Evolutionary conservation across 2,329 filamentous ascomycete genomes (phyloP).

Genomic region (Passalora sequoiae): DNA sequence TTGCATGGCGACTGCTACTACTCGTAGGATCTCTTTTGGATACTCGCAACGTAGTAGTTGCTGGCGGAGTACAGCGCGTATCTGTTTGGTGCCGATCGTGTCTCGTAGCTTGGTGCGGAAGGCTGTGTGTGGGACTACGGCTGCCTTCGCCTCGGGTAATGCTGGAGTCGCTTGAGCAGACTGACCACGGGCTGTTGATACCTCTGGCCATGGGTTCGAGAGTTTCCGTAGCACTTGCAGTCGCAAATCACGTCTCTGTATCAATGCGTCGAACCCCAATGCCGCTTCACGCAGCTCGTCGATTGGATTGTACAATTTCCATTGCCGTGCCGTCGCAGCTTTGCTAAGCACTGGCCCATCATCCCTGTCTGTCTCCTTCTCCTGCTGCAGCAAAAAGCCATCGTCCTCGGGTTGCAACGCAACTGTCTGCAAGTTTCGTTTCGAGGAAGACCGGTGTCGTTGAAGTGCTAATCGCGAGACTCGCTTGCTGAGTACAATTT

Average conservation of each 20-base stretch:
- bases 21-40: constrained; percentile 28
- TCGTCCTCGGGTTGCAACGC: constrained; percentile 16
- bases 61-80: constrained; percentile 24
- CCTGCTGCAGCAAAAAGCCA: constrained; percentile 12
- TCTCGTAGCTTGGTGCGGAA: constrained; percentile 24
- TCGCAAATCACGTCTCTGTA: constrained; percentile 20
- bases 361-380: neutral
- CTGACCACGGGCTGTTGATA: constrained; percentile 5
- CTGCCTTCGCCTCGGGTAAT: constrained; percentile 18
- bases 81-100: constrained; percentile 17
- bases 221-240: constrained; percentile 21
- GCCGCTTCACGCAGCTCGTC: constrained; percentile 13
- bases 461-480: neutral
- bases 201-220: constrained; percentile 26
- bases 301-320: constrained; percentile 6
- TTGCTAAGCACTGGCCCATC: neutral
- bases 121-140: constrained; percentile 20
- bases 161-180: constrained; percentile 4
- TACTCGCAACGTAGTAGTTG: constrained; percentile 29
- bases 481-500: constrained; percentile 10
- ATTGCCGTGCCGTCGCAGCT: constrained; percentile 7
- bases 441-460: constrained; percentile 14
- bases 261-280: constrained; percentile 23
- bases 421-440: constrained; percentile 14
- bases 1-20: constrained; percentile 30